These are phyloP conservation scores for Batkoa obscura DNA, from an alignment of 371 early-diverging fungal genomes.

Conservation along the genomic window DNA sequence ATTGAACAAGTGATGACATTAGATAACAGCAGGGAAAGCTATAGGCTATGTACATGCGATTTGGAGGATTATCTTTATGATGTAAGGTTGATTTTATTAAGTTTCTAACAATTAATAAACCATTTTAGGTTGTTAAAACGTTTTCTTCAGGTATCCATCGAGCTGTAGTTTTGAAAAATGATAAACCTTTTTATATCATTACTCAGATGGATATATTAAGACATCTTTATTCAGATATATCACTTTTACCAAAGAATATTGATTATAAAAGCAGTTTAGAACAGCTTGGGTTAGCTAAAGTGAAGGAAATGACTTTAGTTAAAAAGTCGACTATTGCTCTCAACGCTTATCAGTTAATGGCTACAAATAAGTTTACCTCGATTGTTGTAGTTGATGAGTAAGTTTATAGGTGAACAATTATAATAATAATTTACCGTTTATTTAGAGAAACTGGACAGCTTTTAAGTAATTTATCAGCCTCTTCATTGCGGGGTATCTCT, in stretches of 20 bases:
- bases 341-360: not conserved
- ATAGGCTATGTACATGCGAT: slow-evolving; percentile 8
- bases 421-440: not conserved
- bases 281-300: not conserved
- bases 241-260: not conserved
- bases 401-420: not conserved
- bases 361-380: not conserved
- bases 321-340: not conserved
- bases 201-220: slow-evolving; percentile 5
- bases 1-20: slow-evolving; percentile 33
- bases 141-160: not conserved
- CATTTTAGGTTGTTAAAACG: not conserved
- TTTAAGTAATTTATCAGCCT: slow-evolving; percentile 4
- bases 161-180: slow-evolving; percentile 1
- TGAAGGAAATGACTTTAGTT: not conserved
- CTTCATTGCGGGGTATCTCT: slow-evolving; percentile 1
- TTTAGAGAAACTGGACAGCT: not conserved
- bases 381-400: slow-evolving; percentile 2
- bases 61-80: not conserved
- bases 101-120: not conserved
- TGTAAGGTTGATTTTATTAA: not conserved
- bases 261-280: not conserved
- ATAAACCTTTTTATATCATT: not conserved
- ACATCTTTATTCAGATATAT: not conserved
- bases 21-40: slow-evolving; percentile 31